These are phyloP conservation scores for Alternaria infectoria DNA, from an alignment of 2,329 filamentous ascomycete species.

Conservation along the genomic window DNA sequence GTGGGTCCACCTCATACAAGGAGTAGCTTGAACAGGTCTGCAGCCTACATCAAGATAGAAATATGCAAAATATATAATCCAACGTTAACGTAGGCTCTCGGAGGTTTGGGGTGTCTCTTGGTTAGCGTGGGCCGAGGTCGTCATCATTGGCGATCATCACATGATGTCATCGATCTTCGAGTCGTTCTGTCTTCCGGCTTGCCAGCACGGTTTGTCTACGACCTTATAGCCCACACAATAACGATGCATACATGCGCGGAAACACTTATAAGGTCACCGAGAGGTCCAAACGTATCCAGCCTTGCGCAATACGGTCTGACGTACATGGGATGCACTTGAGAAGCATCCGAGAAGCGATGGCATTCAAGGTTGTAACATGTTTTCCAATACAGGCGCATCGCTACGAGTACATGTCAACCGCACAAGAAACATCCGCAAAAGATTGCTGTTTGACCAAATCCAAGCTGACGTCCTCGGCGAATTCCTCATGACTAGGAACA, in stretches of 20 bases:
- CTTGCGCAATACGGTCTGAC: neutral
- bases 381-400: neutral
- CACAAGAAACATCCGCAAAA: neutral
- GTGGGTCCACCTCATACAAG: neutral
- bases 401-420: neutral
- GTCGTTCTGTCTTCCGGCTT: neutral
- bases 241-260: neutral
- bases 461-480: neutral
- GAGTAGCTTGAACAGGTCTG: neutral
- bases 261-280: neutral
- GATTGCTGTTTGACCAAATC: neutral
- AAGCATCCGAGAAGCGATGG: neutral
- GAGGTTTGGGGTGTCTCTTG: neutral
- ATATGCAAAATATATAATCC: neutral
- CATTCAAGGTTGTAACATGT: neutral
- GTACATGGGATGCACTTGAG: neutral
- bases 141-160: neutral
- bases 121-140: neutral
- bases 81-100: neutral
- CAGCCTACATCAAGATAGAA: neutral
- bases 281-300: neutral
- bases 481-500: neutral
- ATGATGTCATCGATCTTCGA: neutral
- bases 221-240: neutral
- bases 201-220: neutral